Percentiles rank a stretch among this genome's conserved stretches.
phyloP scores from a whole-genome alignment of 192 early-diverging fungal species.

The Helicostylum pulchrum region DNA sequence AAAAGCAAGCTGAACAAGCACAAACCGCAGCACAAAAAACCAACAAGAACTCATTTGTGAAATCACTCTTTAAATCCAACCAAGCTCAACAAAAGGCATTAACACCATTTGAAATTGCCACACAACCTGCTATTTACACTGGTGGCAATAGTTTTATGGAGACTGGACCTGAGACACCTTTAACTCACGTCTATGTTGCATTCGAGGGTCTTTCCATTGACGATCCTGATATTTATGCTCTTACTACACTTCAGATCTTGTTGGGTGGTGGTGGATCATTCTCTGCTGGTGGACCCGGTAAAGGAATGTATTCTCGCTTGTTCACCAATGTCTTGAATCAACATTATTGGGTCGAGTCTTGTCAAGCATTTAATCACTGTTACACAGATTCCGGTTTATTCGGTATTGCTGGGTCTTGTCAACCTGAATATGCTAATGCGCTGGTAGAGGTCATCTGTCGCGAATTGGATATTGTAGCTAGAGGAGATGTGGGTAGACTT shows the following conservation, averaged over 20 bases:
- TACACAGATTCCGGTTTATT: slow-evolving; percentile 91
- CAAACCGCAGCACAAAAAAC: slow-evolving; percentile 1
- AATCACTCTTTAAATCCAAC: slow-evolving; percentile 28
- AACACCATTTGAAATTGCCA: slow-evolving; percentile 33
- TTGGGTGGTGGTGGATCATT: slow-evolving; percentile 97
- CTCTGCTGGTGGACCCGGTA: slow-evolving; percentile 95
- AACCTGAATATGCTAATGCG: slow-evolving; percentile 69
- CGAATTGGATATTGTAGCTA: slow-evolving; percentile 75
- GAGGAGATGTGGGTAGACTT: slow-evolving; percentile 28
- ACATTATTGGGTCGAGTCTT: slow-evolving; percentile 92
- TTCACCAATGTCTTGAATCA: slow-evolving; percentile 95
- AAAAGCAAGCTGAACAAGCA: slow-evolving; percentile 21
- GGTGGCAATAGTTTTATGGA: slow-evolving; percentile 77
- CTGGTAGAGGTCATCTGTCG: slow-evolving; percentile 79
- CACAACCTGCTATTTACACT: slow-evolving; percentile 65
- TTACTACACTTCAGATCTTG: slow-evolving; percentile 85
- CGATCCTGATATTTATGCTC: slow-evolving; percentile 87
- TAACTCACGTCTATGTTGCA: slow-evolving; percentile 88
- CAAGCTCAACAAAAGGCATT: not conserved
- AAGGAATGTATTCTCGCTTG: slow-evolving; percentile 97
- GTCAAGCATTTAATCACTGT: slow-evolving; percentile 88
- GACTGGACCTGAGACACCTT: slow-evolving; percentile 56
- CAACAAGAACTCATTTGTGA: slow-evolving; percentile 14
- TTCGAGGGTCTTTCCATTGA: slow-evolving; percentile 83
- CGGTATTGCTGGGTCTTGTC: slow-evolving; percentile 86